These are phyloP conservation scores for Fraxinus floribunda DNA, from an alignment of 305 asterid species.

Conservation along the genomic window DNA sequence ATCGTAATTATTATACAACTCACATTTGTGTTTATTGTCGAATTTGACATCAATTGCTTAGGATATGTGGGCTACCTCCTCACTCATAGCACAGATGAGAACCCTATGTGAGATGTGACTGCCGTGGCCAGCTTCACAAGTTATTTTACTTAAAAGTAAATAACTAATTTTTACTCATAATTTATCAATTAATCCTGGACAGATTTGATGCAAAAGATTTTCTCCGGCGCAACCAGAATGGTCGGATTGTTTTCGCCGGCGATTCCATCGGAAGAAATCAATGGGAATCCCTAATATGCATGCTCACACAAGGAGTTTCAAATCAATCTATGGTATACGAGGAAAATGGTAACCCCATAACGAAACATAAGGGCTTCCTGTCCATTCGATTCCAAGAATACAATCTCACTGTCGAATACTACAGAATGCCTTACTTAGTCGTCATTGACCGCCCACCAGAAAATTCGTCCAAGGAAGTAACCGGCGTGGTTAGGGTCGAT, in stretches of 20 bases:
- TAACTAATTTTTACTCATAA: neutral
- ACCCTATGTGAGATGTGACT: neutral
- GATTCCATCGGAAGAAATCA: conserved; percentile 95
- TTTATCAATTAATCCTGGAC: conserved; percentile 4
- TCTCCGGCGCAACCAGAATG: conserved; percentile 46
- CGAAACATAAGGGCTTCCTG: conserved; percentile 80
- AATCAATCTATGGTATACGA: conserved; percentile 57
- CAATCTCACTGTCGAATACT: conserved; percentile 77
- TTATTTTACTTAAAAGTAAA: neutral
- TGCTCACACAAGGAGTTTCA: conserved; percentile 70
- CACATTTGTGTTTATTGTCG: neutral
- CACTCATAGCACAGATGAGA: neutral
- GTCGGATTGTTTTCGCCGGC: conserved; percentile 77
- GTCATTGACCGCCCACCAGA: conserved; percentile 47
- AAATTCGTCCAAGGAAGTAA: conserved; percentile 49
- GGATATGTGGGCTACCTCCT: neutral
- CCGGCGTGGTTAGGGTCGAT: conserved; percentile 62
- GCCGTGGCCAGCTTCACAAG: neutral
- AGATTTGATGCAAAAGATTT: conserved; percentile 69
- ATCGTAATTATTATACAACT: neutral
- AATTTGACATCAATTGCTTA: neutral
- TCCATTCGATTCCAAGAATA: conserved; percentile 63
- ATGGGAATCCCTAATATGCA: conserved; percentile 91
- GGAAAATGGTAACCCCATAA: conserved; percentile 69
- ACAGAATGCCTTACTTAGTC: conserved; percentile 81